Percentiles rank a stretch among this genome's conserved stretches.
Evolutionary conservation across 495 filamentous ascomycete genomes (phyloP).

Genomic region (Annulohypoxylon maeteangense): DNA sequence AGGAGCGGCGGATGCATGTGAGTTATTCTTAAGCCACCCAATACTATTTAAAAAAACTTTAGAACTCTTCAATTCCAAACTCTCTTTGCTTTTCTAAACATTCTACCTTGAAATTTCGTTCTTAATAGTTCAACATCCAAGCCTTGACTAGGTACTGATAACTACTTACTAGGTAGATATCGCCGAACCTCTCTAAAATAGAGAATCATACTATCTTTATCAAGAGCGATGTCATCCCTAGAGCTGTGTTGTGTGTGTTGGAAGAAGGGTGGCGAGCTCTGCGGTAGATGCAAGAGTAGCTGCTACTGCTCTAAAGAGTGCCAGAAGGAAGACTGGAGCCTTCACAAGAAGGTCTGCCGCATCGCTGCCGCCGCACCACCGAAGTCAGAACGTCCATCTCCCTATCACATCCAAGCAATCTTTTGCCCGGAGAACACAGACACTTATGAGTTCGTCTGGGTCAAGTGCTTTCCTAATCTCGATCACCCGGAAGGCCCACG

Average conservation of each 20-base stretch:
- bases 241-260: slow-evolving; percentile 4
- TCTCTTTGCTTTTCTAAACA: too few species aligned
- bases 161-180: too few species aligned
- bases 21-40: too few species aligned
- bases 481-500: not conserved
- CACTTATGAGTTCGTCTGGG: slow-evolving; percentile 4
- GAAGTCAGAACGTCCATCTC: slow-evolving; percentile 2
- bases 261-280: not conserved
- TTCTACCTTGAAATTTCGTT: too few species aligned
- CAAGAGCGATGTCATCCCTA: not conserved
- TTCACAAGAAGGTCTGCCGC: slow-evolving; percentile 17
- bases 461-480: not conserved
- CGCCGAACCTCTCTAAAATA: too few species aligned
- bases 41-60: too few species aligned
- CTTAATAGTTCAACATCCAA: too few species aligned
- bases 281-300: slow-evolving; percentile 13
- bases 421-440: slow-evolving; percentile 18
- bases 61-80: too few species aligned
- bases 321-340: slow-evolving; percentile 15
- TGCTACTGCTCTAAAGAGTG: slow-evolving; percentile 26
- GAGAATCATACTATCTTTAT: too few species aligned
- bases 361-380: not conserved
- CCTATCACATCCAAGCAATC: slow-evolving; percentile 12
- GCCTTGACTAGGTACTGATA: too few species aligned
- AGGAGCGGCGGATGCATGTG: too few species aligned